A percentile compares a stretch with the other conserved stretches of the same genome.
These are phyloP conservation scores for Nannochloropsis salina DNA, from an alignment of 108 stramenopile species.

Conservation along the genomic window DNA sequence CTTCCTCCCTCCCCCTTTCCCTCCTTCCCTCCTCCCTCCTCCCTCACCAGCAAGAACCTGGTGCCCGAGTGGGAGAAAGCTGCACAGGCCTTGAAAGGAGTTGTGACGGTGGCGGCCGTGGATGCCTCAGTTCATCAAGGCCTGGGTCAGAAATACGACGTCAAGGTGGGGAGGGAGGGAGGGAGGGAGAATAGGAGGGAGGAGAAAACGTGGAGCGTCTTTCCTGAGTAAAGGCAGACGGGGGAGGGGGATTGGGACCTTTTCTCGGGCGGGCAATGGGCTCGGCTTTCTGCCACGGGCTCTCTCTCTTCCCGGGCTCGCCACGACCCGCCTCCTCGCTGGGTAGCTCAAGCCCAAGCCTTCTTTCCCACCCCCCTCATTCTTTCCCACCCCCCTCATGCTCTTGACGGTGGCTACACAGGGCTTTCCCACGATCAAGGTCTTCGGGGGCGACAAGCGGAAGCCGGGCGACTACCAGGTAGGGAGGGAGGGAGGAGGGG, in stretches of 20 bases:
- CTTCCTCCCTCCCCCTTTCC: conserved; percentile 11
- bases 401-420: conserved; percentile 1
- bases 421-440: conserved; percentile 55
- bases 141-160: conserved; percentile 29
- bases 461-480: conserved; percentile 48
- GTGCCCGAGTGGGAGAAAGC: conserved; percentile 52
- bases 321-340: too few species aligned
- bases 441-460: conserved; percentile 56
- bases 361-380: background rate
- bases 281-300: too few species aligned
- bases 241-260: too few species aligned
- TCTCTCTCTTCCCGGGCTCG: too few species aligned
- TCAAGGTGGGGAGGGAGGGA: conserved; percentile 24
- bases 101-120: conserved; percentile 50
- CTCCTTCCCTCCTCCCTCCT: background rate
- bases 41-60: conserved; percentile 49
- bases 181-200: background rate
- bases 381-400: background rate
- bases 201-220: too few species aligned
- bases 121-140: conserved; percentile 28
- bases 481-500: background rate
- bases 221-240: too few species aligned
- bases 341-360: background rate
- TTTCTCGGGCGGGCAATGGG: too few species aligned
- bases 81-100: conserved; percentile 49